Conservation (phyloP, 352 stramenopile genomes). For the Phytopythium kandeliae region DNA sequence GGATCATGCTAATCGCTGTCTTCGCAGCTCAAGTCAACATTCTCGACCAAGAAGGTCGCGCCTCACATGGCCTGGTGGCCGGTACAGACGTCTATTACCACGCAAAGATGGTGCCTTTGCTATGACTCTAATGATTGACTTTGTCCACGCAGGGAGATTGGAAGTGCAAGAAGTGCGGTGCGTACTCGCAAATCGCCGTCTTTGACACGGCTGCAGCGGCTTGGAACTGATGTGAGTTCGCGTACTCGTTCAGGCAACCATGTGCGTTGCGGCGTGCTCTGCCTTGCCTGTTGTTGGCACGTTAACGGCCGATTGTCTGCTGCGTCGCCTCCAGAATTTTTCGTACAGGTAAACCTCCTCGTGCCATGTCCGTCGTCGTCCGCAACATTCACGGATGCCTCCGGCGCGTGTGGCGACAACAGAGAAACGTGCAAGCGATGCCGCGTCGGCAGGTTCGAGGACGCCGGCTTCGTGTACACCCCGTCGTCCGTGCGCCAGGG, state of each 20-base stretch:
- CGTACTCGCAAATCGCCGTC: not conserved
- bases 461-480: conserved; percentile 51
- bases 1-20: conserved; percentile 1
- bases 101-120: no score
- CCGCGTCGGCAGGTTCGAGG: conserved; percentile 44
- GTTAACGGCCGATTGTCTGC: no score
- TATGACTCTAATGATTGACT: not conserved
- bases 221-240: not conserved
- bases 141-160: conserved; percentile 46
- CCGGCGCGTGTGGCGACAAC: not conserved
- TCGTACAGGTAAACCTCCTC: conserved; percentile 37
- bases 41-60: conserved; percentile 35
- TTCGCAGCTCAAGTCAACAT: conserved; percentile 20
- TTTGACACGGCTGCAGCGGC: no score
- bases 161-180: conserved; percentile 75
- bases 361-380: not conserved
- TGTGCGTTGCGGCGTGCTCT: conserved; percentile 16
- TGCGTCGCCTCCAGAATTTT: conserved; percentile 71
- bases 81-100: conserved; percentile 15
- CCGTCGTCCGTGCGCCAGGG: conserved; percentile 8
- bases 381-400: not conserved
- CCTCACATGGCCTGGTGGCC: conserved; percentile 80
- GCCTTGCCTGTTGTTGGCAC: not conserved
- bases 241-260: conserved; percentile 36
- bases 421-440: conserved; percentile 65